phyloP scores from a whole-genome alignment of 2,329 filamentous ascomycete genomes.

The Neobulgaria alba region DNA sequence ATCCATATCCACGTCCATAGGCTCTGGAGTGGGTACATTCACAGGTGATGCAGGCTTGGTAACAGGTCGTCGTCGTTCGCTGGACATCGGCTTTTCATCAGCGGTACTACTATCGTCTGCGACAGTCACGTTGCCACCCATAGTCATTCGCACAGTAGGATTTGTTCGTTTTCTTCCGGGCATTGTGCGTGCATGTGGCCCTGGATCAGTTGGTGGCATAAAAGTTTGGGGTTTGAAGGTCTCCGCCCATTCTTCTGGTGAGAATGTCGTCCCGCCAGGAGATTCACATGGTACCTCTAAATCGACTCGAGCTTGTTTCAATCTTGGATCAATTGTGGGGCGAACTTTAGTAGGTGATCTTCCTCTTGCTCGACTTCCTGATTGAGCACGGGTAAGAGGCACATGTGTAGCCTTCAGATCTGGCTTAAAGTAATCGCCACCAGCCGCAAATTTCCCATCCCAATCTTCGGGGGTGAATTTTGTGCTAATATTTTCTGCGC shows the following conservation, averaged over 20 bases:
- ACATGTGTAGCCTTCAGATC: slow-evolving; percentile 13
- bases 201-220: slow-evolving; percentile 18
- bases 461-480: slow-evolving; percentile 46
- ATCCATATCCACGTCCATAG: slow-evolving; percentile 59
- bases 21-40: slow-evolving; percentile 38
- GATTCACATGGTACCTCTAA: slow-evolving; percentile 19
- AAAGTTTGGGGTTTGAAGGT: slow-evolving; percentile 28
- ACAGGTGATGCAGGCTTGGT: background rate
- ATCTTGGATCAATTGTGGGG: slow-evolving; percentile 11
- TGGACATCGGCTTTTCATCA: slow-evolving; percentile 24
- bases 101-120: slow-evolving; percentile 21
- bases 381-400: slow-evolving; percentile 19
- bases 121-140: slow-evolving; percentile 23
- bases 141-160: slow-evolving; percentile 19
- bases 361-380: slow-evolving; percentile 20
- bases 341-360: slow-evolving; percentile 26
- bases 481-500: slow-evolving; percentile 53
- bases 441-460: slow-evolving; percentile 28
- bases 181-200: slow-evolving; percentile 7
- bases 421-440: slow-evolving; percentile 24
- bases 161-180: slow-evolving; percentile 15
- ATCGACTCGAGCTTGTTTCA: slow-evolving; percentile 9
- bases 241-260: slow-evolving; percentile 24
- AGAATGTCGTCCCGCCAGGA: slow-evolving; percentile 26
- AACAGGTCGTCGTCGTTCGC: slow-evolving; percentile 22